Evolutionary conservation across 768 basidiomycete genomes (phyloP).

Genomic region (Amanita fuliginea): DNA sequence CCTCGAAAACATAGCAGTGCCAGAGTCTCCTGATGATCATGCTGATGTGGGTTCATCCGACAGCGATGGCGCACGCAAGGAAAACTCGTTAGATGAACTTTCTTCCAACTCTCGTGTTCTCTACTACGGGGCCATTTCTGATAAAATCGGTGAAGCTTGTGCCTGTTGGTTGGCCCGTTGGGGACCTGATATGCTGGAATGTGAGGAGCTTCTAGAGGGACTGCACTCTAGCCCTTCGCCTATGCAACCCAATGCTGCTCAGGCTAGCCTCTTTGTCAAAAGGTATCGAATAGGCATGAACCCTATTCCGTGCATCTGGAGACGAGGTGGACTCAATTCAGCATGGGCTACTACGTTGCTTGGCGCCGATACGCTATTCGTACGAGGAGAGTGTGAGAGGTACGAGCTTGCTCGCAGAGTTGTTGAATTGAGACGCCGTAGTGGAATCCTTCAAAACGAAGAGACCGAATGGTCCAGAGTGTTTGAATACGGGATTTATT

Average conservation of each 20-base stretch:
- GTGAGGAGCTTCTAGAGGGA: slow-evolving; percentile 29
- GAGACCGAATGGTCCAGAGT: slow-evolving; percentile 61
- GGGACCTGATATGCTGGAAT: slow-evolving; percentile 67
- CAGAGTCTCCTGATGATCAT: slow-evolving; percentile 25
- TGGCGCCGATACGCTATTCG: slow-evolving; percentile 71
- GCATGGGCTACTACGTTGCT: slow-evolving; percentile 66
- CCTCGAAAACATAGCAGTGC: slow-evolving; percentile 49
- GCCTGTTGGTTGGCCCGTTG: slow-evolving; percentile 83
- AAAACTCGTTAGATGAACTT: neutral
- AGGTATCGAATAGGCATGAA: slow-evolving; percentile 14
- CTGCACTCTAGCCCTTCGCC: neutral
- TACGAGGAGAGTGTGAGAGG: slow-evolving; percentile 66
- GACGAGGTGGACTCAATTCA: slow-evolving; percentile 62
- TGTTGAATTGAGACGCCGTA: slow-evolving; percentile 58
- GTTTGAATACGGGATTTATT: slow-evolving; percentile 74
- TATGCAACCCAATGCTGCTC: neutral
- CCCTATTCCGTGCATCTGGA: slow-evolving; percentile 51
- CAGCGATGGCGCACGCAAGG: neutral
- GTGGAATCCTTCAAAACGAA: slow-evolving; percentile 45
- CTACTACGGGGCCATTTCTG: slow-evolving; percentile 79
- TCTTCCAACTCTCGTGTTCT: slow-evolving; percentile 28
- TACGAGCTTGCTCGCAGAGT: slow-evolving; percentile 70
- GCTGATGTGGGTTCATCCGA: slow-evolving; percentile 12
- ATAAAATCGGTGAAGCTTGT: slow-evolving; percentile 87
- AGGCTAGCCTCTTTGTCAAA: slow-evolving; percentile 1